These are phyloP conservation scores for Tuber calosporum DNA, from an alignment of 495 filamentous ascomycete species.

Conservation along the genomic window DNA sequence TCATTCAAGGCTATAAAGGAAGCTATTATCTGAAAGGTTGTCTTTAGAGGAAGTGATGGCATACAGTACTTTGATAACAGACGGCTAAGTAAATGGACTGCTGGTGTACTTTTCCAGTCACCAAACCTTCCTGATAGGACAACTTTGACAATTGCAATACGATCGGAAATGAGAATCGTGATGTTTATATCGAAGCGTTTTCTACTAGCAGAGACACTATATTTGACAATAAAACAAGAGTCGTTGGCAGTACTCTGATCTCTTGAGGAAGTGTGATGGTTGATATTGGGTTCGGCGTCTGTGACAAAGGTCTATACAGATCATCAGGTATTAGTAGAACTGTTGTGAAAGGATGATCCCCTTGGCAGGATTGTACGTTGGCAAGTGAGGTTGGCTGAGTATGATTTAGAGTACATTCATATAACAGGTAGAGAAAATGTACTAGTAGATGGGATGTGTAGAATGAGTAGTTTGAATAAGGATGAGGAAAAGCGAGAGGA, in stretches of 20 bases:
- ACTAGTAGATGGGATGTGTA: no score
- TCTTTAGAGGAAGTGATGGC: no score
- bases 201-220: not conserved
- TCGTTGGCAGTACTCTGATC: not conserved
- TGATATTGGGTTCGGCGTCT: not conserved
- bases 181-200: conserved; percentile 11
- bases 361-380: conserved; percentile 1
- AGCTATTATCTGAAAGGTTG: no score
- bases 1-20: no score
- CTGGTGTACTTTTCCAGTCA: conserved; percentile 6
- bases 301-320: conserved; percentile 6
- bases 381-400: not conserved
- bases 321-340: not conserved
- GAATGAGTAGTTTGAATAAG: no score
- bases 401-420: no score
- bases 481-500: no score
- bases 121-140: not conserved
- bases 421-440: no score
- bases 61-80: no score
- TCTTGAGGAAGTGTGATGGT: not conserved
- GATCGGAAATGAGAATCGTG: not conserved
- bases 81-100: no score
- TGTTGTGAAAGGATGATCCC: not conserved
- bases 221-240: not conserved
- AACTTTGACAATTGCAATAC: not conserved